Evolutionary conservation across 140 eudicot genomes (phyloP), one percentile per base, ranked within the genome.

Genomic region (Cichorium intybus): DNA sequence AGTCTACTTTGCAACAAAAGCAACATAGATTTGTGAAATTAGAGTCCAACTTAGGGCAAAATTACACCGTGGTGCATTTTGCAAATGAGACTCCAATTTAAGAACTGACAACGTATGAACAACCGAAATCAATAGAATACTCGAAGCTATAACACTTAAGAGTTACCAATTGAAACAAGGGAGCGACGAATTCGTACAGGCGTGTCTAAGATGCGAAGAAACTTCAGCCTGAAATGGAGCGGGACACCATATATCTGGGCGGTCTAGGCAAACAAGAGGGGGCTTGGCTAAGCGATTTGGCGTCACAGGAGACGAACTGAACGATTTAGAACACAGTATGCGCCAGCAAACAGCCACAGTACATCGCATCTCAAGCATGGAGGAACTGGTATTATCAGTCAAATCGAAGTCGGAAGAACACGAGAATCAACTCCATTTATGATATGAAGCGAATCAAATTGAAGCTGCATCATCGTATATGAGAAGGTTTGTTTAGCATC

Each of bases 281-380:
- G 65, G 21, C 0, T 59, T 60, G 50, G 29, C 18, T 60, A 60
- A 21, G 20, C 31, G 66, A 60, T 37, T 35, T 35, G 51, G 35
- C 7, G 66, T 37, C 3, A 43, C 35, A 21, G 34, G 22, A 60
- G 52, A 48, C 22, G 54, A 60, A 60, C 15, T 60, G 66, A 60
- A 60, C 3, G 66, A 60, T 5, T 26, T 61, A 51, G 14, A 39
- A 37, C 15, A 6, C 4, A 61, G 53, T 12, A 22, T 41, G 33
- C 67, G 67, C 53, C 34, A 41, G n/a, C 31, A 61, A 61, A 61
- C 33, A 61, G 67, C 24, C 7, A 35, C 33, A 14, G 51, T 17
- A 60, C 21, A 33, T 23, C 37, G 66, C 66, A 60, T 60, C 66
- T 9, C 45, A 56, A 56, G 16, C 15, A 28, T 7, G 10, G 24